A percentile compares a stretch with the other conserved stretches of the same genome.
Evolutionary conservation across 75 land plant species (phyloP).

Genomic region (Isoetes taiwanensis): DNA sequence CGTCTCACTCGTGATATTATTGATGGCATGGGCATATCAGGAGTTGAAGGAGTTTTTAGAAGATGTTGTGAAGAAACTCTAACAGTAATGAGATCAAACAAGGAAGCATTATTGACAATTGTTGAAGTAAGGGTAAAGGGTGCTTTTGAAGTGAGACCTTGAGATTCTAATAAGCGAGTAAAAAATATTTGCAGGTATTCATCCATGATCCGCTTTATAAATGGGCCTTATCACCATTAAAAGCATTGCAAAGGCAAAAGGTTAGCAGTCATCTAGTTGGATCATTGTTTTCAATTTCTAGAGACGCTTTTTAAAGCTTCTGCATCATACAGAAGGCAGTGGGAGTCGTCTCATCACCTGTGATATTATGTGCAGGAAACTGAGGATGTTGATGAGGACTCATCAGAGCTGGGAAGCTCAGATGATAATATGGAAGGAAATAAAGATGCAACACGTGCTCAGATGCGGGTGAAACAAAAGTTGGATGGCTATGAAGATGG

Average conservation of each 20-base stretch:
- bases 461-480: conserved; percentile 93
- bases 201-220: conserved; percentile 95
- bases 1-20: conserved; percentile 89
- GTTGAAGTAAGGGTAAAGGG: conserved; percentile 46
- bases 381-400: not conserved
- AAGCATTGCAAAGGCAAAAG: conserved; percentile 92
- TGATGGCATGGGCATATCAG: conserved; percentile 98
- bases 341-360: conserved; percentile 2
- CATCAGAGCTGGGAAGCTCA: conserved; percentile 1
- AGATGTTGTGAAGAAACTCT: conserved; percentile 95
- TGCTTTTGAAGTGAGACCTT: not conserved
- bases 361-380: conserved; percentile 16
- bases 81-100: conserved; percentile 87
- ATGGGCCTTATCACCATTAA: conserved; percentile 98
- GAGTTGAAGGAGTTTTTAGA: conserved; percentile 97
- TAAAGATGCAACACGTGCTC: conserved; percentile 92
- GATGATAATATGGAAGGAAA: conserved; percentile 72
- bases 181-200: conserved; percentile 73
- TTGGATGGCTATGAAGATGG: conserved; percentile 98
- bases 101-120: conserved; percentile 93
- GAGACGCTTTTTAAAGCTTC: not conserved
- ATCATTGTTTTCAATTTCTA: not conserved
- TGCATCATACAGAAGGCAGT: conserved; percentile 26
- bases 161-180: too few relatives aligned
- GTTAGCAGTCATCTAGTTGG: conserved; percentile 13